phyloP scores from a whole-genome alignment of 2,329 filamentous ascomycete genomes.

The Cercospora sp. region DNA sequence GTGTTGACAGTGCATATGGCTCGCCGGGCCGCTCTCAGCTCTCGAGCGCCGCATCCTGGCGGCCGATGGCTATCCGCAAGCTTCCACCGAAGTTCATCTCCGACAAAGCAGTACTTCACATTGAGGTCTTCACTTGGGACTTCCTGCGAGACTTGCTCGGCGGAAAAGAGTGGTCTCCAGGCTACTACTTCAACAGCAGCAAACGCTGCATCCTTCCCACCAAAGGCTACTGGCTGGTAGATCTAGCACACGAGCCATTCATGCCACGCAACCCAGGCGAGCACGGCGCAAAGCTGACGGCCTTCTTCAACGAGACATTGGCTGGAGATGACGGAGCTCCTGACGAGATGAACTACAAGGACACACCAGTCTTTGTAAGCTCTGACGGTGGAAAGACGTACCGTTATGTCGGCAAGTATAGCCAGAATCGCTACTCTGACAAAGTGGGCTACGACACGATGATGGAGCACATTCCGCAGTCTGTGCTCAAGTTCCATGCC shows the following conservation, averaged over 20 bases:
- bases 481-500: slow-evolving; percentile 43
- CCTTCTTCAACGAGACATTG: slow-evolving; percentile 46
- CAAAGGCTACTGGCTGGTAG: slow-evolving; percentile 47
- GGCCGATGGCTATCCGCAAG: slow-evolving; percentile 40
- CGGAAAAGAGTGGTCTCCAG: slow-evolving; percentile 44
- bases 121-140: slow-evolving; percentile 42
- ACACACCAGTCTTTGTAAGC: slow-evolving; percentile 47
- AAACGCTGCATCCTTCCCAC: slow-evolving; percentile 31
- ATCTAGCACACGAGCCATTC: slow-evolving; percentile 44
- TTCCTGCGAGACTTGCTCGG: slow-evolving; percentile 43
- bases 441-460: slow-evolving; percentile 47
- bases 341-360: slow-evolving; percentile 33
- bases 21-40: not conserved
- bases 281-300: slow-evolving; percentile 50
- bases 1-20: not conserved
- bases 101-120: not conserved
- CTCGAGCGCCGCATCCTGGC: slow-evolving; percentile 33
- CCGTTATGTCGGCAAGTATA: slow-evolving; percentile 50
- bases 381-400: slow-evolving; percentile 34
- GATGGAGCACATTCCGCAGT: slow-evolving; percentile 40
- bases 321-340: slow-evolving; percentile 31
- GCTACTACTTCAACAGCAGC: slow-evolving; percentile 42
- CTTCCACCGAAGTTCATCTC: slow-evolving; percentile 31
- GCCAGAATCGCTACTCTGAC: slow-evolving; percentile 47
- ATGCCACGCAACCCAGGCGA: slow-evolving; percentile 43